Evolutionary conservation across 2,329 filamentous ascomycete species (phyloP), one percentile per base, ranked within the genome.

Genomic region (Aureobasidium subglaciale): DNA sequence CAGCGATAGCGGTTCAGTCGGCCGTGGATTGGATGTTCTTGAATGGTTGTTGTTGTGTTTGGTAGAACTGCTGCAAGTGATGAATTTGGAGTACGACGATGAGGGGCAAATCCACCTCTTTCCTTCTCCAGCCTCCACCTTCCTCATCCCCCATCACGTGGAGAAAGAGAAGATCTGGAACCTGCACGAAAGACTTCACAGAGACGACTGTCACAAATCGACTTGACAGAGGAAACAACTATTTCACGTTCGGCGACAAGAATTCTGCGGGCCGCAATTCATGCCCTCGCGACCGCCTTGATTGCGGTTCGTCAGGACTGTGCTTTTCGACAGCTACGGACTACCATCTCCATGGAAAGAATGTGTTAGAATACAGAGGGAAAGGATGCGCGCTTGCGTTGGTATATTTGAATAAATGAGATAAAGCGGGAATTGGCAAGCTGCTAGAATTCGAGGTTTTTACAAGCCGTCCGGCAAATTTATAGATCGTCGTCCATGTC

Each of bases 1-100:
- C 78, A 76, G 71, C 59, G 55, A 57, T 67, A 68, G 71, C 74
- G 75, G 76, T 64, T 76, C 78, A 80, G 78, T 76, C 77, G 24
- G 41, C 9, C 32, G 41, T 6, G 13, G 30, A 29, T 27, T 5
- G n/a, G 7, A 15, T 2, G 18, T 18, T 13, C 20, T 24, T 30
- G 16, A 9, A 30, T 24, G 22, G 29, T 29, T 48, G 29, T 48
- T 20, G 34, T 38, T 20, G 46, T 50, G 22, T 13, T 38, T 50
- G 46, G n/a, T 18, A 50, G 30, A 50, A 25, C 22, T 37, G 22
- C 22, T 50, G 7, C 2, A 7, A 10, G 30, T 48, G n/a, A n/a
- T n/a, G n/a, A n/a, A n/a, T n/a, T n/a, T n/a, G n/a, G n/a, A n/a
- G n/a, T n/a, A n/a, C n/a, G n/a, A n/a, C n/a, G 45, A 13, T 50